These are phyloP conservation scores for Chaetomium fimeti DNA, from an alignment of 495 filamentous ascomycete genomes.

Conservation along the genomic window DNA sequence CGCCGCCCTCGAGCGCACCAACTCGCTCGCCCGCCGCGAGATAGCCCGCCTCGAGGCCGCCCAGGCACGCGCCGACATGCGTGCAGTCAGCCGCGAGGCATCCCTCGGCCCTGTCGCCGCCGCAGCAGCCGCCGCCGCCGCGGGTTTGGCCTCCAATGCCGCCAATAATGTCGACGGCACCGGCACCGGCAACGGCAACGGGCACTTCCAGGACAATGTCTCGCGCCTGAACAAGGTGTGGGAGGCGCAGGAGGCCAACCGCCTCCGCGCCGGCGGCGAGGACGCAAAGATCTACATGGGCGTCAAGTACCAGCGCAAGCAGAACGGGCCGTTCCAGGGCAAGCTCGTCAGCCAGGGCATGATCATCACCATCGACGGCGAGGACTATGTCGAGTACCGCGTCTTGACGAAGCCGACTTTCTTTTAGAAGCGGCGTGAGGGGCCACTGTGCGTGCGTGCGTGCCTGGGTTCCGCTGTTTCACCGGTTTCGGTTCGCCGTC, in stretches of 20 bases:
- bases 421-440: conserved; percentile 32
- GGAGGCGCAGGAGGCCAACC: conserved; percentile 46
- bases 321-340: conserved; percentile 51
- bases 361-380: conserved; percentile 56
- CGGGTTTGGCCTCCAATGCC: not conserved
- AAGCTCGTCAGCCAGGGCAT: conserved; percentile 52
- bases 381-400: conserved; percentile 58
- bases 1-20: conserved; percentile 40
- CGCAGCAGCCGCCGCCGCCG: conserved; percentile 4
- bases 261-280: conserved; percentile 39
- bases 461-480: not conserved
- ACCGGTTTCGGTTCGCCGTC: not conserved
- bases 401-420: conserved; percentile 56
- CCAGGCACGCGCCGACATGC: conserved; percentile 40
- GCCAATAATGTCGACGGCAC: not conserved
- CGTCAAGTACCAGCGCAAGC: conserved; percentile 55
- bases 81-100: conserved; percentile 36
- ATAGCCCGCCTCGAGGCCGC: conserved; percentile 46
- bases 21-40: conserved; percentile 43
- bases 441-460: not conserved
- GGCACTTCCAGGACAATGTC: conserved; percentile 44
- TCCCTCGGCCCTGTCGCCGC: not conserved
- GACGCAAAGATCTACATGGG: conserved; percentile 53
- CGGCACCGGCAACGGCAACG: not conserved
- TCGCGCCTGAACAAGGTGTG: conserved; percentile 48